Base-by-base conservation (phyloP, 352 stramenopile species). In the Thalassiosira exigua region DNA sequence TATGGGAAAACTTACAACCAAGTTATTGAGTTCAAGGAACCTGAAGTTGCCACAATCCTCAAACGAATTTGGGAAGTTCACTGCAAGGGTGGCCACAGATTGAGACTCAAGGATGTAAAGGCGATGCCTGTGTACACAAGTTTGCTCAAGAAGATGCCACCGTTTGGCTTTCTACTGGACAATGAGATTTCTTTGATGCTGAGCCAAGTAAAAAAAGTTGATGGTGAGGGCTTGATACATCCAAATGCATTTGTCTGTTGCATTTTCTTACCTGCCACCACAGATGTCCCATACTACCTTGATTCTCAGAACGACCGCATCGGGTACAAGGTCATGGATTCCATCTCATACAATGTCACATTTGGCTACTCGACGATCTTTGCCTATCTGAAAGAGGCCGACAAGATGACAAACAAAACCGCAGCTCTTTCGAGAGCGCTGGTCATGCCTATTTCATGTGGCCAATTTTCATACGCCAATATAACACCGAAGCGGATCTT, bases 381-480 rank as follows among this genome's bases (percentile, higher is more conserved):
- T 77, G 81, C 82, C 17, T 92, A 92, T 44, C 52, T 90, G 1
- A 80, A 90, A 68, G 86, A 90, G 58, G 48, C 51, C 4, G 62
- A 83, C 12, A 82, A 64, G 30, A 60, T 86, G 24, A 89, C 83
- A 36, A 59, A 84, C 14, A 79, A 66, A 44, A 24, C 27, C 5
- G n/a, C n/a, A n/a, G 75, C 59, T 29, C 50, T 88, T 32, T 44
- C 33, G 30, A 56, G 39, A 60, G 81, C 46, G n/a, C 66, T 90
- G 22, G 39, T 44, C 0, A 86, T 90, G 52, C 69, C 66, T 17
- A 27, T 92, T 44, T 85, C 81, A 39, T 92, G 87, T 82, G 87
- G 85, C 5, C 74, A 83, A 56, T 92, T 91, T 60, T 91, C 84
- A 0, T 92, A 88, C 68, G 84, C 87, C 5, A 84, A 92, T 59